Conservation (phyloP, 2,329 filamentous ascomycete genomes). For the Penicillium crustosum region DNA sequence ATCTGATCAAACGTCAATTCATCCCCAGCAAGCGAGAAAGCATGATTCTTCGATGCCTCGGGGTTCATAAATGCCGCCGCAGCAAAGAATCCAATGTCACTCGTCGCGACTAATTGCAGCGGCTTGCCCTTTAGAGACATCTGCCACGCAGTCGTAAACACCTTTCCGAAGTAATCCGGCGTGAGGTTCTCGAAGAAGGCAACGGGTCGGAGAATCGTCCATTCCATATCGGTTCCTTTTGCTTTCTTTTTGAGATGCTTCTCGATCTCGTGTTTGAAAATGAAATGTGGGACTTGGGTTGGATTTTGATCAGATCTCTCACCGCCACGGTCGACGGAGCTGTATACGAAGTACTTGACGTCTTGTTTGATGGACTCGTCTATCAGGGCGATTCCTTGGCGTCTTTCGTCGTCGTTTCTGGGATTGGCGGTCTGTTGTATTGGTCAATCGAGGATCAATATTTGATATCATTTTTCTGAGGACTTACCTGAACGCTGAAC, state of each 20-base stretch:
- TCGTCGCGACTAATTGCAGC: slow-evolving; percentile 45
- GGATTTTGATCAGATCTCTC: slow-evolving; percentile 52
- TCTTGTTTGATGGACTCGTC: slow-evolving; percentile 57
- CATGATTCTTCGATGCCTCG: slow-evolving; percentile 46
- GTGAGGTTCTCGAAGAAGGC: slow-evolving; percentile 62
- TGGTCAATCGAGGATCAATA: not conserved
- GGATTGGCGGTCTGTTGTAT: not conserved
- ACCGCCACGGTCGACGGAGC: slow-evolving; percentile 63
- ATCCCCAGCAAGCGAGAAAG: slow-evolving; percentile 54
- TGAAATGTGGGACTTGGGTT: slow-evolving; percentile 63
- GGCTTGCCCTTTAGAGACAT: slow-evolving; percentile 44
- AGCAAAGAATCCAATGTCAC: slow-evolving; percentile 55
- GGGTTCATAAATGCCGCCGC: slow-evolving; percentile 51
- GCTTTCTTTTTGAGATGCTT: slow-evolving; percentile 55
- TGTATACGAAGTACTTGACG: slow-evolving; percentile 64
- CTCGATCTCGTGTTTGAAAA: slow-evolving; percentile 62
- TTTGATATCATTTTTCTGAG: not conserved
- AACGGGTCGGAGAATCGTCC: slow-evolving; percentile 62
- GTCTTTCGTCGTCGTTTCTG: slow-evolving; percentile 41
- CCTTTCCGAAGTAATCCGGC: slow-evolving; percentile 49
- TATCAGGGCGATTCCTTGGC: slow-evolving; percentile 59
- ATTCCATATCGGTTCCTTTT: slow-evolving; percentile 52
- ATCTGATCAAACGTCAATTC: slow-evolving; percentile 51
- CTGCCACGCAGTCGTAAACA: slow-evolving; percentile 48
- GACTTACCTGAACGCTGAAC: slow-evolving; percentile 58